A percentile compares a stretch with the other conserved stretches of the same genome.
Conservation (phyloP, 2,329 filamentous ascomycete species). For the Phoma sp. region DNA sequence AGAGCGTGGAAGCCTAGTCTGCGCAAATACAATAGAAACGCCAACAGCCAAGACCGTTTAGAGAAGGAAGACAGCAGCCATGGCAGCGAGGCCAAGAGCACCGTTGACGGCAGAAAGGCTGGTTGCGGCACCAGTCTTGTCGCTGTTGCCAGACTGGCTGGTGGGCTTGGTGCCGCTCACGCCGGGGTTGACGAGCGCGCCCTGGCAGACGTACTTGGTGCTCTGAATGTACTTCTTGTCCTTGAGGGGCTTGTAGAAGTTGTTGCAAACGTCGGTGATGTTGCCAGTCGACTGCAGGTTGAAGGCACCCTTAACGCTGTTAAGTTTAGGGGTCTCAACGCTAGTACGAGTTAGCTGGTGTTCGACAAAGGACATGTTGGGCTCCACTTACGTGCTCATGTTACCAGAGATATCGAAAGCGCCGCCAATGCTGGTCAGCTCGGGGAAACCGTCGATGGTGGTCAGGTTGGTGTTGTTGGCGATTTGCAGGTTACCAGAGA, state of each 20-base stretch:
- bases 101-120: slow-evolving; percentile 50
- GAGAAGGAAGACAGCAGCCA: slow-evolving; percentile 56
- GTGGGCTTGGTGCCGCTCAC: slow-evolving; percentile 45
- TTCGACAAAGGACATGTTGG: too few relatives aligned
- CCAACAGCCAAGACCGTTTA: slow-evolving; percentile 49
- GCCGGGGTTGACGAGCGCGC: slow-evolving; percentile 47
- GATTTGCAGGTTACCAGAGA: slow-evolving; percentile 82
- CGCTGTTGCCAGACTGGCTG: slow-evolving; percentile 30
- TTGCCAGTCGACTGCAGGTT: slow-evolving; percentile 56
- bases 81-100: slow-evolving; percentile 54
- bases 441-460: slow-evolving; percentile 70
- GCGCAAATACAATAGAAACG: slow-evolving; percentile 48
- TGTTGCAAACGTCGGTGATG: slow-evolving; percentile 48
- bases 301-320: slow-evolving; percentile 57
- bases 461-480: slow-evolving; percentile 85
- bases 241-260: slow-evolving; percentile 50
- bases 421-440: slow-evolving; percentile 73
- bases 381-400: slow-evolving; percentile 74
- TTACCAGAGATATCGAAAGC: slow-evolving; percentile 85
- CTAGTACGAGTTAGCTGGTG: slow-evolving; percentile 52
- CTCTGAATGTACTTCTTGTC: slow-evolving; percentile 53
- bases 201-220: slow-evolving; percentile 51
- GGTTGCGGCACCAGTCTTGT: slow-evolving; percentile 47
- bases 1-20: slow-evolving; percentile 47
- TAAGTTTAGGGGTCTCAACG: slow-evolving; percentile 67